Evolutionary conservation across 2,329 filamentous ascomycete genomes (phyloP), one percentile per base, ranked within the genome.

Genomic region (Aspergillaceae sp.): DNA sequence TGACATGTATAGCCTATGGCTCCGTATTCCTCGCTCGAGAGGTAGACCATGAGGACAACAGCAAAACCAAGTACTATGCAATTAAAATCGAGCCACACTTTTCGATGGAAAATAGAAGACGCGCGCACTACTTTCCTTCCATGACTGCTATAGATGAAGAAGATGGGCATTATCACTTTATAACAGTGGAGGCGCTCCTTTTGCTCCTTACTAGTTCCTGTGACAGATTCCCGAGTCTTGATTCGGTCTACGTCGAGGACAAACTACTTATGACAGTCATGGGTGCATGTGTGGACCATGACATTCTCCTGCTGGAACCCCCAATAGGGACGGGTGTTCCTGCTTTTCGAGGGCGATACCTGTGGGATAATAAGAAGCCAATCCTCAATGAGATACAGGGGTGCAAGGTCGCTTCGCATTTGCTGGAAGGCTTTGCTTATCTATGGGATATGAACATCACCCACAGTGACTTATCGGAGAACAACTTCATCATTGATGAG

Each of bases 401-500:
- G 7, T 57, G 58, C 44, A 65, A 64, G 43, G 49, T 65, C 28
- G 52, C 59, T 4, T 51, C 53, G 1, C 61, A 66, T 29, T 46
- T 65, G 30, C 43, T 65, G 6, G 49, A 64, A 43, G 62, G 49
- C 1, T 44, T 62, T 34, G 43, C 50, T 29, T 56, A 63, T 27
- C 42, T 65, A 35, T 55, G 54, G 29, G 58, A 66, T 43, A 53
- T 64, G 55, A 52, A 53, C 11, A 40, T 63, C 10, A 49, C 47
- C 9, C 59, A 65, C 41, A 51, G 47, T 5, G 62, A 65, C 37
- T 30, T 65, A 5, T 63, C 61, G 9, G 47, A 59, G 29, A 42
- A 48, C 7, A 65, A 65, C 46, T 63, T 57, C 35, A n/a, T 63
- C 4, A 42, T 65, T 8, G 58, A 61, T 43, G 48, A 54, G 36